These are phyloP conservation scores for Nitzschia putrida DNA, from an alignment of 108 stramenopile species.

Conservation along the genomic window DNA sequence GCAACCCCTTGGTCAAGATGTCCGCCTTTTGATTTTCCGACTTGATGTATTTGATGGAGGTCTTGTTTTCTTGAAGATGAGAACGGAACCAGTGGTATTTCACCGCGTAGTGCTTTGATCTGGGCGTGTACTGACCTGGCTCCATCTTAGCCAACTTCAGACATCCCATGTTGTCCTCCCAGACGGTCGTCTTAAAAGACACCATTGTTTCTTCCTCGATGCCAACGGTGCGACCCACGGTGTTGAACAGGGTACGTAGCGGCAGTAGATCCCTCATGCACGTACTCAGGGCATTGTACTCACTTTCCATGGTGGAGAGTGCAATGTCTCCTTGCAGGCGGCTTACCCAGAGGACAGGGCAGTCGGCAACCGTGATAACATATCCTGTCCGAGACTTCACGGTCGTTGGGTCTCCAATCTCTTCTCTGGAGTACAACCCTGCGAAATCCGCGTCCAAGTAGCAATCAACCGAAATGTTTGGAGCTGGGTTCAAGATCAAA, in stretches of 20 bases:
- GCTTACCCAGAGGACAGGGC: constrained; percentile 47
- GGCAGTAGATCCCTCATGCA: constrained; percentile 38
- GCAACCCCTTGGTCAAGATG: not conserved
- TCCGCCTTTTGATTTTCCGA: constrained; percentile 4
- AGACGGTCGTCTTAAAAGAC: not conserved
- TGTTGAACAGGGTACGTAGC: constrained; percentile 5
- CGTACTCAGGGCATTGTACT: constrained; percentile 39
- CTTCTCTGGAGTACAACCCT: constrained; percentile 39
- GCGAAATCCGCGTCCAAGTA: constrained; percentile 56
- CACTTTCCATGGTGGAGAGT: constrained; percentile 50
- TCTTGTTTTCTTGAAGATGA: not conserved
- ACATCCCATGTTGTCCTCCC: not conserved
- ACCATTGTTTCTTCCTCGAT: not conserved
- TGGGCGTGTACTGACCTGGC: constrained; percentile 8
- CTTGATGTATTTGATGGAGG: not conserved
- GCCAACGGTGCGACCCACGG: not conserved
- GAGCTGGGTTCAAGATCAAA: constrained; percentile 17
- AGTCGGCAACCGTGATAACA: constrained; percentile 23
- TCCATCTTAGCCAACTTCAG: constrained; percentile 9
- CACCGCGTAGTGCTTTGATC: constrained; percentile 38
- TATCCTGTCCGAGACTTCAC: constrained; percentile 29
- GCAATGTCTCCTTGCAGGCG: constrained; percentile 45
- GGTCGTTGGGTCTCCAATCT: constrained; percentile 29
- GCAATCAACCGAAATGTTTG: constrained; percentile 17
- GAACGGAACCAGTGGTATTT: constrained; percentile 58